A percentile compares a stretch with the other conserved stretches of the same genome.
Conservation (phyloP, 108 stramenopile genomes). For the Mediolabrus comicus region DNA sequence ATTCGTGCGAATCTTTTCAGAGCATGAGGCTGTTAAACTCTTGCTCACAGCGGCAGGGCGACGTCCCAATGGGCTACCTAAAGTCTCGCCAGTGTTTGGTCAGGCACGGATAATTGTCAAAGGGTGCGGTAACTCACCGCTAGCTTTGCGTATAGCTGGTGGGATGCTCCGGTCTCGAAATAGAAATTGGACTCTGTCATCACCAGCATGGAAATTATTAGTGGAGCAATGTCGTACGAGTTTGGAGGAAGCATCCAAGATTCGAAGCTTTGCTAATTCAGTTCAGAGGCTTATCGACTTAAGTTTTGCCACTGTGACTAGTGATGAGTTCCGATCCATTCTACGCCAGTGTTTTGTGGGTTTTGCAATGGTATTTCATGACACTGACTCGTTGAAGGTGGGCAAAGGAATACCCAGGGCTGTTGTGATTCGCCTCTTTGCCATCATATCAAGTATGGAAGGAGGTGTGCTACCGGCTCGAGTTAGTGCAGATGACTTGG, state of each 20-base stretch:
- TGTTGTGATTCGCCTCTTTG: constrained; percentile 72
- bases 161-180: constrained; percentile 83
- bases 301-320: constrained; percentile 71
- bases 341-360: constrained; percentile 80
- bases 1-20: constrained; percentile 85
- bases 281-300: constrained; percentile 77
- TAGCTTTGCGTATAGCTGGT: constrained; percentile 77
- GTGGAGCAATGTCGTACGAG: constrained; percentile 75
- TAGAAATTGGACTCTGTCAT: constrained; percentile 82
- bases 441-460: constrained; percentile 57
- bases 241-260: constrained; percentile 81
- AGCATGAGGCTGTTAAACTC: constrained; percentile 86
- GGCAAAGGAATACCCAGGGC: constrained; percentile 81
- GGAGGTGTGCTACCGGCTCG: constrained; percentile 7
- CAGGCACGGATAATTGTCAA: constrained; percentile 85
- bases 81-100: constrained; percentile 78
- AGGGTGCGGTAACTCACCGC: constrained; percentile 87
- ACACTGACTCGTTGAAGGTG: constrained; percentile 77
- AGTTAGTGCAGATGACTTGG: constrained; percentile 23
- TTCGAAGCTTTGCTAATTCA: constrained; percentile 83
- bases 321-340: constrained; percentile 53
- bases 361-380: constrained; percentile 81
- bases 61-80: constrained; percentile 75
- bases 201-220: constrained; percentile 74
- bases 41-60: constrained; percentile 81